Evolutionary conservation across 1,284 basidiomycete genomes (phyloP).

Genomic region (Cutaneotrichosporon sp.): DNA sequence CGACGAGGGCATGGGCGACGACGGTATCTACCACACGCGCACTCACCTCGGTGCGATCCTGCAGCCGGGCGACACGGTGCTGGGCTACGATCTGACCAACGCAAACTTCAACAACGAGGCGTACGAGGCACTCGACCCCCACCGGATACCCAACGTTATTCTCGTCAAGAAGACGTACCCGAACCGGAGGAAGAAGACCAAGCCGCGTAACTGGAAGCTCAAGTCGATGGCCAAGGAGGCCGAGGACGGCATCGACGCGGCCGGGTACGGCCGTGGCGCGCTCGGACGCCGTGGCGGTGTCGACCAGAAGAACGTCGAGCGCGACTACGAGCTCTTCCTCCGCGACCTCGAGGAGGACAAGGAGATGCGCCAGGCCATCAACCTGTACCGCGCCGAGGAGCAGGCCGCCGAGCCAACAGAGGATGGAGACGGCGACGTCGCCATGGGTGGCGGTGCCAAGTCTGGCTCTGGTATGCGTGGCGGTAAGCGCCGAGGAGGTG

Average conservation of each 20-base stretch:
- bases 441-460: conserved; percentile 48
- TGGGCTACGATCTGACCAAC: conserved; percentile 84
- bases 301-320: conserved; percentile 88
- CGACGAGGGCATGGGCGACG: conserved; percentile 50
- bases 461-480: conserved; percentile 51
- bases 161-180: conserved; percentile 96
- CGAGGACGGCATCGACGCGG: conserved; percentile 66
- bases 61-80: conserved; percentile 87
- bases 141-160: conserved; percentile 81
- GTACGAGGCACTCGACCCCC: conserved; percentile 68
- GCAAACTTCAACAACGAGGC: conserved; percentile 90
- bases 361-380: conserved; percentile 82
- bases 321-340: conserved; percentile 95
- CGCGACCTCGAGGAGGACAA: conserved; percentile 94
- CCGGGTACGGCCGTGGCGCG: conserved; percentile 63
- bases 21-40: conserved; percentile 90
- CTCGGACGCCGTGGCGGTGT: conserved; percentile 84
- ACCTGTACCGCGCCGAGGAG: conserved; percentile 68
- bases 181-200: conserved; percentile 84
- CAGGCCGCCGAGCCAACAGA: conserved; percentile 20
- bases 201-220: conserved; percentile 79
- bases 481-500: conserved; percentile 51
- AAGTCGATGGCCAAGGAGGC: conserved; percentile 91
- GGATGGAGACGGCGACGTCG: conserved; percentile 45
- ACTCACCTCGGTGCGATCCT: conserved; percentile 93